These are phyloP conservation scores for Aspergillus nomiae DNA, from an alignment of 2,329 filamentous ascomycete genomes.

Conservation along the genomic window DNA sequence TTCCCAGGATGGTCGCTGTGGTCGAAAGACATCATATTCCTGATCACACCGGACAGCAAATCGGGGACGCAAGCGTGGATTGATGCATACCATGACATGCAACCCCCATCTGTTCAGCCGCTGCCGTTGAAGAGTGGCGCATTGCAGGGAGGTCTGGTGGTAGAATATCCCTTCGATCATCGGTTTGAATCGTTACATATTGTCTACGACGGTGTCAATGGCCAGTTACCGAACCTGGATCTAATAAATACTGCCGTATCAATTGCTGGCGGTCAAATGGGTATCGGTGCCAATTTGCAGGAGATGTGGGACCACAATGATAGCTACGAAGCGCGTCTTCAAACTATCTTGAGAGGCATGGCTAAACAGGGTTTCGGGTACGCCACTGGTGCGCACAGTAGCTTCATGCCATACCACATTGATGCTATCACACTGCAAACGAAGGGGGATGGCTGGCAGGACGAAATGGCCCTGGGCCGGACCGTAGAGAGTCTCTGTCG, in stretches of 20 bases:
- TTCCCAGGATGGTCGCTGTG: constrained; percentile 82
- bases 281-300: constrained; percentile 79
- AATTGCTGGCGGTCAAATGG: constrained; percentile 90
- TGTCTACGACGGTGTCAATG: constrained; percentile 93
- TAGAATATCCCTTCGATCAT: constrained; percentile 86
- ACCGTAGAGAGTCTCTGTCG: constrained; percentile 88
- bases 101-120: constrained; percentile 70
- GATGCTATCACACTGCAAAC: constrained; percentile 93
- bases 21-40: constrained; percentile 97
- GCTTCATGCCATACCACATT: constrained; percentile 96
- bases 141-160: constrained; percentile 86
- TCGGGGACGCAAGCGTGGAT: constrained; percentile 95
- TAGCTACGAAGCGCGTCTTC: constrained; percentile 76
- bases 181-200: constrained; percentile 87
- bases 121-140: constrained; percentile 90
- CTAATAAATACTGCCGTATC: constrained; percentile 90
- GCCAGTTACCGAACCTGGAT: constrained; percentile 92
- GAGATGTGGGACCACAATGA: constrained; percentile 79
- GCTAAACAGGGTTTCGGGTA: constrained; percentile 86
- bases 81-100: constrained; percentile 92
- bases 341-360: constrained; percentile 91
- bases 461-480: constrained; percentile 93
- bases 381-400: constrained; percentile 86
- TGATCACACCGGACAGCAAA: constrained; percentile 85
- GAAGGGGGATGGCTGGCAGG: constrained; percentile 89